Evolutionary conservation across 768 basidiomycete species (phyloP), one percentile per base, ranked within the genome.

Genomic region (Harrya chromipes): DNA sequence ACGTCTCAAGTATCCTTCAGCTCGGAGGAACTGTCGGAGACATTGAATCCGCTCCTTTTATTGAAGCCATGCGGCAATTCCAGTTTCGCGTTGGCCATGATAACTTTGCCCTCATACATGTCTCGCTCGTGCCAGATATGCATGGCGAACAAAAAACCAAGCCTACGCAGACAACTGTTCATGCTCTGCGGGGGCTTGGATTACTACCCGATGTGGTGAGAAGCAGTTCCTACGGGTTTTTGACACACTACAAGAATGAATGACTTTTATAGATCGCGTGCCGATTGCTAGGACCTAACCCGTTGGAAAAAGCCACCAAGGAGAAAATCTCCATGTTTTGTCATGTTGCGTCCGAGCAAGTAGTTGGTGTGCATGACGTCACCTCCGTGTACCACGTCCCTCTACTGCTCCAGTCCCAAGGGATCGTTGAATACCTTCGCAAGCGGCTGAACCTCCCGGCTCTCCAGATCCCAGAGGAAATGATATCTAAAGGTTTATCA

Each of bases 31-130:
- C 95, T 0, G 95, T 99, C 14, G 95, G 95, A 39, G 95, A 99
- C 62, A 99, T 99, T 66, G 95, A 99, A 62, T 97, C 93, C 6
- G 94, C 94, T 4, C 95, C 95, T 3, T 99, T 99, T 69, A 78
- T 99, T 40, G 95, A 99, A 69, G 95, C 95, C 1, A 94, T 99
- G 88, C 85, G 95, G n/a, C 95, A 99, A 68, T 99, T 99, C 78
- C 95, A 99, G 65, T 97, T 97, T 76, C 86, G 95, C 48, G 94
- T 98, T 19, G 94, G 95, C 16, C 81, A 88, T 65, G 90, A 93
- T 50, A 97, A 98, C 71, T 97, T 97, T 66, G 94, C 95, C 0
- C 82, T 98, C 47, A 85, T 98, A 52, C 94, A 97, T 58, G 95
- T 99, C 41, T 94, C 92, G 6, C 84, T 99, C 26, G 93, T 99